A percentile compares a stretch with the other conserved stretches of the same genome.
These are phyloP conservation scores for Amaranthus hypochondriacus DNA, from an alignment of 148 eudicot genomes.

Conservation along the genomic window DNA sequence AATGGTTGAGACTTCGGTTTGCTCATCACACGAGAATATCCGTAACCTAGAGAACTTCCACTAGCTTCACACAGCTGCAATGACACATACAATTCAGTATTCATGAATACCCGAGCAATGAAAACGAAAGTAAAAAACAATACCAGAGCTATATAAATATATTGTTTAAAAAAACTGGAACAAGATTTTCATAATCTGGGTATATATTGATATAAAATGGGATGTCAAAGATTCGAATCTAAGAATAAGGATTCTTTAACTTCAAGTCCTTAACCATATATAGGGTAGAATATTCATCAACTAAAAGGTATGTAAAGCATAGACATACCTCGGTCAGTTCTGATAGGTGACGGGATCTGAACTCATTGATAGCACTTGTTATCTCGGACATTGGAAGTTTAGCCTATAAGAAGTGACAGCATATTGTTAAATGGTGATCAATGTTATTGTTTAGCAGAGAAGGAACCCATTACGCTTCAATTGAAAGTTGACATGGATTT, in stretches of 20 bases:
- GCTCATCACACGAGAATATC: constrained; percentile 60
- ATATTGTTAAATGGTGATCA: neutral
- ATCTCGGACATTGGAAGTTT: constrained; percentile 90
- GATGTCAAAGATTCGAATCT: no score
- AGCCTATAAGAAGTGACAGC: constrained; percentile 43
- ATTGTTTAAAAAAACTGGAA: no score
- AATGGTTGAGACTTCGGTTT: constrained; percentile 62
- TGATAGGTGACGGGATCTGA: constrained; percentile 90
- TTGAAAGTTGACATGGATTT: neutral
- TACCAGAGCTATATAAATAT: no score
- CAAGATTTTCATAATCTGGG: no score
- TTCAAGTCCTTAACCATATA: neutral
- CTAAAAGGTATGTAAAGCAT: neutral
- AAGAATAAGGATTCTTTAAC: no score
- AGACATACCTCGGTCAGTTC: constrained; percentile 81
- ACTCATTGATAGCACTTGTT: constrained; percentile 86
- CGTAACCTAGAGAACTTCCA: constrained; percentile 93
- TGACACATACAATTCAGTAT: neutral
- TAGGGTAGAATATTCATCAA: neutral
- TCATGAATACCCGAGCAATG: neutral
- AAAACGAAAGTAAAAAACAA: no score
- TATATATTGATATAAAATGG: no score
- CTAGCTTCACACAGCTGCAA: constrained; percentile 85
- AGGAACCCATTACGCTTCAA: constrained; percentile 5
- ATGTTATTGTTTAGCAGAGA: neutral